Percentiles rank a stretch among this genome's conserved stretches.
Evolutionary conservation across 768 basidiomycete genomes (phyloP).

Genomic region (Boletus insuetus): DNA sequence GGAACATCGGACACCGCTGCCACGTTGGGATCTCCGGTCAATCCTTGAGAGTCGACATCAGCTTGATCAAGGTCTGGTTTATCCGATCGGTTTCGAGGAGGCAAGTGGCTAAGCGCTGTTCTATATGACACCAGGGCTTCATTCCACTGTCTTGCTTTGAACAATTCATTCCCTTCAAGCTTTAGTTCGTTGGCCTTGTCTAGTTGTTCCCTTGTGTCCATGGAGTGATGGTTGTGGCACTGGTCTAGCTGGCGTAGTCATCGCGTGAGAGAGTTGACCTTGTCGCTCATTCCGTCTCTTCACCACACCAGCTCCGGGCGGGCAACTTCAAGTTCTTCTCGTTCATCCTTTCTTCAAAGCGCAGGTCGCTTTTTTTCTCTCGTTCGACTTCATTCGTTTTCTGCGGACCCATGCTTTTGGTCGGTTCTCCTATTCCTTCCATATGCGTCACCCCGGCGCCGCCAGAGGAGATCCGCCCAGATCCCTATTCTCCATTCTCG

Average conservation of each 20-base stretch:
- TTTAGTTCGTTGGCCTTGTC: constrained; percentile 62
- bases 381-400: not conserved
- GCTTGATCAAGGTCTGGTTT: constrained; percentile 16
- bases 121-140: constrained; percentile 71
- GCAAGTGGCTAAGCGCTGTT: constrained; percentile 64
- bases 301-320: no score
- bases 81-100: constrained; percentile 38
- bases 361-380: constrained; percentile 47
- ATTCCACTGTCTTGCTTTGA: constrained; percentile 62
- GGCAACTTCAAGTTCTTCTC: no score
- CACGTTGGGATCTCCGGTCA: constrained; percentile 6
- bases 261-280: not conserved
- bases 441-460: constrained; percentile 72
- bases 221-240: not conserved
- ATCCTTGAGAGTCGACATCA: constrained; percentile 19
- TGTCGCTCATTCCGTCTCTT: no score
- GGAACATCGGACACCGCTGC: constrained; percentile 17
- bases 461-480: constrained; percentile 45
- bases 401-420: constrained; percentile 40
- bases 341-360: constrained; percentile 27
- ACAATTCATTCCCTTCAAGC: constrained; percentile 70
- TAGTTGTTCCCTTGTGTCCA: constrained; percentile 40
- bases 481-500: constrained; percentile 67
- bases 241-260: no score
- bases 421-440: constrained; percentile 50